These are phyloP conservation scores for Centaurea solstitialis DNA, from an alignment of 129 eudicot species.

Conservation along the genomic window DNA sequence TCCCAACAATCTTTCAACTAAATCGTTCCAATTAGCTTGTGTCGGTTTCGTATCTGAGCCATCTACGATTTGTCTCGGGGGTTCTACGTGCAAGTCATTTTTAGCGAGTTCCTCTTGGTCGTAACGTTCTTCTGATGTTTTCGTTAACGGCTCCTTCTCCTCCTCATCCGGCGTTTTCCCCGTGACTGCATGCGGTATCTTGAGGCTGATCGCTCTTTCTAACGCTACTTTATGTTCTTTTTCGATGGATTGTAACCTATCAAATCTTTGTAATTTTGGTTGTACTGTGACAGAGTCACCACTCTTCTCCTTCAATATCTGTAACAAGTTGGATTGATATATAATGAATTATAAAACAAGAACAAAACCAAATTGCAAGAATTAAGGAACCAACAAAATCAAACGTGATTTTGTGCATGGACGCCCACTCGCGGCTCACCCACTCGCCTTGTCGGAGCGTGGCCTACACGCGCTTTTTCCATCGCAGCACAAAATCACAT, in stretches of 20 bases:
- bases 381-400: too few species aligned
- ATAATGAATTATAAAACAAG: too few species aligned
- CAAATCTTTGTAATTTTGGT: conserved; percentile 56
- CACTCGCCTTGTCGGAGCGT: too few species aligned
- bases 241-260: conserved; percentile 51
- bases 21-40: conserved; percentile 54
- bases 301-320: conserved; percentile 51
- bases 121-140: conserved; percentile 18
- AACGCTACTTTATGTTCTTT: conserved; percentile 83
- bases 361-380: too few species aligned
- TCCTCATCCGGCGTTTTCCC: conserved; percentile 29
- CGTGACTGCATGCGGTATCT: conserved; percentile 65
- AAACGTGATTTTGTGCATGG: too few species aligned
- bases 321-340: conserved; percentile 16
- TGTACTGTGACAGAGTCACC: conserved; percentile 50
- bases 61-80: background rate
- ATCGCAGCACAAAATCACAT: too few species aligned
- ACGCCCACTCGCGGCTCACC: too few species aligned
- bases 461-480: too few species aligned
- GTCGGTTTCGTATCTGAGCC: conserved; percentile 3
- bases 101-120: conserved; percentile 22
- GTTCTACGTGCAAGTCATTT: conserved; percentile 1
- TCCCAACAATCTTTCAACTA: conserved; percentile 54
- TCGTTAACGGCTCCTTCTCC: conserved; percentile 11
- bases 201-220: conserved; percentile 70